Evolutionary conservation across 352 stramenopile genomes (phyloP), one percentile per base, ranked within the genome.

Genomic region (Globisporangium yorkense): DNA sequence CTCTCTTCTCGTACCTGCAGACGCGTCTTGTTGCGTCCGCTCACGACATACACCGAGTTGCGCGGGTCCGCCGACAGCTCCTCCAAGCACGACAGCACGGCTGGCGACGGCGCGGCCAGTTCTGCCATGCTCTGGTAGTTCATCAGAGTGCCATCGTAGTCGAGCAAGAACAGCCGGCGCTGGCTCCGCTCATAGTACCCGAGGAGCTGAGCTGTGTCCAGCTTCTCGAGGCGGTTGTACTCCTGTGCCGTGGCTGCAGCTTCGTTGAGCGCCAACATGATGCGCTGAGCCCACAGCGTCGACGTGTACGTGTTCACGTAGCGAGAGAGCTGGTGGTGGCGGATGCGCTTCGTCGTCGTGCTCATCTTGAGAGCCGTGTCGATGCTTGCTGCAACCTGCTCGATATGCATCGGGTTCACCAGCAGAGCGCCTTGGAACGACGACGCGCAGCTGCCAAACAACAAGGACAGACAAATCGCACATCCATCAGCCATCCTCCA

Each of bases 251-350:
- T 89, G 47, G 77, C 81, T 39, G 74, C 75, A 29, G 81, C 84
- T 65, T 90, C 75, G 29, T 88, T 85, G 45, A 96, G 57, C 5
- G 85, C 87, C 10, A 71, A 88, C 72, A 96, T 91, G 53, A 94
- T 92, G 29, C 84, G 81, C 62, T 87, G 80, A 1, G 79, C 84
- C 87, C 87, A 96, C 10, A 96, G 59, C 29, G 79, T 86, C 51
- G 83, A 93, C 27, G 87, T 96, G 74, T 96, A 96, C 60, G 86
- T 92, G 65, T 92, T 92, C 20, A 96, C 87, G 62, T 95, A 95
- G 20, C 87, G 75, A 24, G 81, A 88, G 18, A 94, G 65, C 54
- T 92, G 79, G 50, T 95, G 84, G 59, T 95, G 85, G 20, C 85
- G 80, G 60, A 96, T 92, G 43, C 81, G 80, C 66, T 94, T 94